These are phyloP conservation scores for Bipolaris victoriae DNA, from an alignment of 2,329 filamentous ascomycete species.

Conservation along the genomic window DNA sequence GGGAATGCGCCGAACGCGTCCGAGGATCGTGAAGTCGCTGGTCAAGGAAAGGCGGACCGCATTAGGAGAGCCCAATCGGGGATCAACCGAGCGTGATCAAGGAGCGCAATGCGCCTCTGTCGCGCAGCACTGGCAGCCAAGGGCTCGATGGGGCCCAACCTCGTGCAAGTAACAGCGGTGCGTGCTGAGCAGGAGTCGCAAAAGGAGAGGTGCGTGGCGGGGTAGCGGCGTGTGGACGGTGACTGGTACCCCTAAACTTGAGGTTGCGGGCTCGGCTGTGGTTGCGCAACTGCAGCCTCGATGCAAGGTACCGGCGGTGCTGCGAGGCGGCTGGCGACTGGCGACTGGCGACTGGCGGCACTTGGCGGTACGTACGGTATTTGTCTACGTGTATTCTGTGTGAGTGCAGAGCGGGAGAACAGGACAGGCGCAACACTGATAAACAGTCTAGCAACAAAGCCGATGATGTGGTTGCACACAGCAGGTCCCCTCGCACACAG, in stretches of 20 bases:
- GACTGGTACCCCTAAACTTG: constrained; percentile 18
- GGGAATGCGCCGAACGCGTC: constrained; percentile 11
- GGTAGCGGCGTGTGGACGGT: constrained; percentile 17
- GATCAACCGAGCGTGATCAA: constrained; percentile 16
- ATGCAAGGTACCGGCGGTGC: constrained; percentile 18
- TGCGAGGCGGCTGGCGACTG: constrained; percentile 3
- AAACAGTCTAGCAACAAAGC: constrained; percentile 1
- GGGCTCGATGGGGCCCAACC: constrained; percentile 5
- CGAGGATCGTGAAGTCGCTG: constrained; percentile 12
- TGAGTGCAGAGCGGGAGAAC: constrained; percentile 8
- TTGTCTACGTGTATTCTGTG: background rate
- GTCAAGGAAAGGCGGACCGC: constrained; percentile 14
- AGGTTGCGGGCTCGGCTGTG: constrained; percentile 30
- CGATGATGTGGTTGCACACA: background rate
- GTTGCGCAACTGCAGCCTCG: constrained; percentile 17
- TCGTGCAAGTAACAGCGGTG: background rate
- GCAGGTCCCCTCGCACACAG: background rate
- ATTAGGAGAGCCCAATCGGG: constrained; percentile 22
- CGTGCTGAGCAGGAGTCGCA: background rate
- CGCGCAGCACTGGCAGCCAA: constrained; percentile 6
- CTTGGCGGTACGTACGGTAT: background rate
- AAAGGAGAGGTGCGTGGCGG: constrained; percentile 10
- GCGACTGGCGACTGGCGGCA: constrained; percentile 16
- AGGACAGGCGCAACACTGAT: constrained; percentile 2
- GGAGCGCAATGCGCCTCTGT: constrained; percentile 18